Percentiles rank a stretch among this genome's conserved stretches.
phyloP scores from a whole-genome alignment of 495 filamentous ascomycete genomes.

The Daldinia bambusicola region DNA sequence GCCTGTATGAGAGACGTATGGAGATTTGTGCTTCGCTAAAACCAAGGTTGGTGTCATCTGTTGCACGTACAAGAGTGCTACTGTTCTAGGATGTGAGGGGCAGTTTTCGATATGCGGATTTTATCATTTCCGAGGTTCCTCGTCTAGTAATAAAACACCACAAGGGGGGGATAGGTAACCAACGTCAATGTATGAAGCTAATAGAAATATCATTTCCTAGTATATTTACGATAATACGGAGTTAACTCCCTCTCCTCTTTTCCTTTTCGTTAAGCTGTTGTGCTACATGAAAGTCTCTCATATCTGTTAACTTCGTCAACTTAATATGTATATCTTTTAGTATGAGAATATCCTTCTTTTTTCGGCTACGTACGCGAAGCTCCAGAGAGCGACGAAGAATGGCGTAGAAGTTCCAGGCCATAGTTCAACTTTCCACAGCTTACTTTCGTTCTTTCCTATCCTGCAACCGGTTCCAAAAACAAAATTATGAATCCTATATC shows the following conservation, averaged over 20 bases:
- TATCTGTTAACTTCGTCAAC: neutral
- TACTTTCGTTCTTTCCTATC: conserved; percentile 14
- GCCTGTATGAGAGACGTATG: neutral
- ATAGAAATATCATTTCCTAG: neutral
- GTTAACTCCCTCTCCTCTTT: neutral
- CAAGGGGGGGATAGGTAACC: neutral
- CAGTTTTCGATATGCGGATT: neutral
- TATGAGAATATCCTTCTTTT: neutral
- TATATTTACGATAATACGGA: neutral
- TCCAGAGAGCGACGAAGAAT: too few relatives aligned
- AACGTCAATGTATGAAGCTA: too few relatives aligned
- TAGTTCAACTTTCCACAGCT: conserved; percentile 1
- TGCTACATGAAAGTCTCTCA: neutral
- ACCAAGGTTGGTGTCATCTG: neutral
- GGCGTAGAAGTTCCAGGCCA: neutral
- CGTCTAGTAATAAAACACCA: too few relatives aligned
- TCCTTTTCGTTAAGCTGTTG: neutral
- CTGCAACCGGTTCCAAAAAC: neutral
- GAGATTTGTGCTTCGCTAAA: neutral
- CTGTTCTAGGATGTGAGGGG: neutral
- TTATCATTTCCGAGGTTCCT: neutral
- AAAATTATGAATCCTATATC: neutral
- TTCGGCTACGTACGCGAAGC: too few relatives aligned
- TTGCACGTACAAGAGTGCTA: neutral
- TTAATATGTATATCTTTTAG: neutral